Percentiles rank a stretch among this genome's conserved stretches.
Evolutionary conservation across 2,329 filamentous ascomycete species (phyloP).

Genomic region (Magnaporthiopsis rhizophila): DNA sequence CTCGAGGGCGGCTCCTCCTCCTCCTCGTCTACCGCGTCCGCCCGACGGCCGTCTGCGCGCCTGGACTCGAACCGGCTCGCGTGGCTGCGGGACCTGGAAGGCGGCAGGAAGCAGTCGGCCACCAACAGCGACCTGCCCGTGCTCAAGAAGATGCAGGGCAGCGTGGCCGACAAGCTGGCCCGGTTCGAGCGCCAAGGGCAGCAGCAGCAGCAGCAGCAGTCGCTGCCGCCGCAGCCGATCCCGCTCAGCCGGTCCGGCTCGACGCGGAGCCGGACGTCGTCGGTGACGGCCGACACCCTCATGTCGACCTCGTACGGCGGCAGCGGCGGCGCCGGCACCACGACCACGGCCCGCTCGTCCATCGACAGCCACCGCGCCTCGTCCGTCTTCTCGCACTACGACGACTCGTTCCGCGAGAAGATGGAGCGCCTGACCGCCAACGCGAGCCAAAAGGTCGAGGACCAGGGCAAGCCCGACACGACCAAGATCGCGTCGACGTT

Average conservation of each 20-base stretch:
- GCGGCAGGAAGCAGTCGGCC: background rate
- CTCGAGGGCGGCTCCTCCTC: background rate
- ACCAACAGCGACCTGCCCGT: background rate
- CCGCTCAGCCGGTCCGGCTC: slow-evolving; percentile 1
- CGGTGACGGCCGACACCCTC: too few species aligned
- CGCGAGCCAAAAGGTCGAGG: too few species aligned
- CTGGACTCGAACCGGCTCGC: background rate
- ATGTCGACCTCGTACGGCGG: background rate
- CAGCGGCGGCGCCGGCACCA: background rate
- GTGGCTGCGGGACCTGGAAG: slow-evolving; percentile 2
- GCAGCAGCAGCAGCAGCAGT: background rate
- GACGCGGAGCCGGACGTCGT: background rate
- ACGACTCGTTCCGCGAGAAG: slow-evolving; percentile 5
- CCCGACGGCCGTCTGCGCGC: background rate
- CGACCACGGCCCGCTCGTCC: background rate
- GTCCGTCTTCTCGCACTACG: slow-evolving; percentile 1
- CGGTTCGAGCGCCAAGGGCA: slow-evolving; percentile 1
- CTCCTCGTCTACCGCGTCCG: too few species aligned
- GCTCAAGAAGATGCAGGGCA: background rate
- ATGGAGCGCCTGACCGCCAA: background rate
- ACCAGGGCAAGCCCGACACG: too few species aligned
- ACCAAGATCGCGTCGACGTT: too few species aligned
- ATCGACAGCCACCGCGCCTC: background rate
- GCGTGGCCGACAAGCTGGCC: slow-evolving; percentile 4
- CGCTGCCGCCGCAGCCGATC: background rate